Evolutionary conservation across 345 rosid genomes (phyloP).

Genomic region (Pistacia integerrima): DNA sequence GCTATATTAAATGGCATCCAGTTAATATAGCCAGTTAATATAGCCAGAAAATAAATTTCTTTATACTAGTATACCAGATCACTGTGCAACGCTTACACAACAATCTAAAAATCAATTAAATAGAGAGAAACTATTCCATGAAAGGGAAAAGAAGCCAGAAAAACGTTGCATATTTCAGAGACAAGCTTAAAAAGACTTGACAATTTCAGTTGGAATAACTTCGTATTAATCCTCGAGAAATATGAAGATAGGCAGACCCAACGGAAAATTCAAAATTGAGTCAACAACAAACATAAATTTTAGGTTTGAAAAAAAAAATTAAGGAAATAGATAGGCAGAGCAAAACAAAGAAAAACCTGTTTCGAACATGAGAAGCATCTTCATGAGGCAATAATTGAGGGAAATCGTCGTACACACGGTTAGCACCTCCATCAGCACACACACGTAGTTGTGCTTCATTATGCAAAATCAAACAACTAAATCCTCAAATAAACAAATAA

Average conservation of each 20-base stretch:
- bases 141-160: background rate
- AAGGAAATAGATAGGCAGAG: background rate
- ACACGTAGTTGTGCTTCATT: constrained; percentile 78
- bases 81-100: background rate
- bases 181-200: background rate
- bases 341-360: constrained; percentile 43
- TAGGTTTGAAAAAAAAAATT: background rate
- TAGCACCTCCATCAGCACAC: constrained; percentile 99
- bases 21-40: background rate
- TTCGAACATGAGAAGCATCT: constrained; percentile 54
- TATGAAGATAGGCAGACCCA: too few species aligned
- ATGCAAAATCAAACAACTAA: constrained; percentile 26
- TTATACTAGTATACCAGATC: background rate
- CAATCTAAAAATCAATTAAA: background rate
- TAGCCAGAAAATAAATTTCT: background rate
- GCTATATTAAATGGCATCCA: background rate
- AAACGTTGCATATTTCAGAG: background rate
- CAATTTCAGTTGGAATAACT: too few species aligned
- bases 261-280: too few species aligned
- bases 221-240: too few species aligned
- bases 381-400: constrained; percentile 67
- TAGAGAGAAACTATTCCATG: background rate
- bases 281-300: background rate
- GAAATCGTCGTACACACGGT: constrained; percentile 87
- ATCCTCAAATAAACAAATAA: background rate